A percentile compares a stretch with the other conserved stretches of the same genome.
phyloP scores from a whole-genome alignment of 208 protist genomes.

The Zelonia costaricensis region DNA sequence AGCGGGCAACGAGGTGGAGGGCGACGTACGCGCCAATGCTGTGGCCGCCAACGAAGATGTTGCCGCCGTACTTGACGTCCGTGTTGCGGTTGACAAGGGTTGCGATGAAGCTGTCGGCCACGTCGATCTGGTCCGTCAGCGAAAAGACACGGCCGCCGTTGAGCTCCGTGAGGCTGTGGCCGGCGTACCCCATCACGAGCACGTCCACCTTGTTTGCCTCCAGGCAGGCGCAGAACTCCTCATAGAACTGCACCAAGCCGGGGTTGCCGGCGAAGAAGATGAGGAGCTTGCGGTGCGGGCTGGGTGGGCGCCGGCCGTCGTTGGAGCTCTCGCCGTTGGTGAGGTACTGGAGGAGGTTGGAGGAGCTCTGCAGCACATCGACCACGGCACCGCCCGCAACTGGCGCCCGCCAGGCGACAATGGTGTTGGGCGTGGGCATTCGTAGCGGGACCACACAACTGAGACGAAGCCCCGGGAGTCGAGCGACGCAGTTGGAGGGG shows the following conservation, averaged over 20 bases:
- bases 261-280: constrained; percentile 80
- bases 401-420: constrained; percentile 42
- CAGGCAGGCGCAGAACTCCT: constrained; percentile 38
- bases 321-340: constrained; percentile 17
- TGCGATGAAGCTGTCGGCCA: constrained; percentile 48
- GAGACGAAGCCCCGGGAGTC: too few relatives aligned
- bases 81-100: constrained; percentile 21
- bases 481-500: too few relatives aligned
- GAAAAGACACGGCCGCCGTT: constrained; percentile 66
- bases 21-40: constrained; percentile 82
- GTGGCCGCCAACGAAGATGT: constrained; percentile 72
- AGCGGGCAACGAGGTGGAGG: constrained; percentile 55
- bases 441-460: neutral
- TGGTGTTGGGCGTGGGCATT: constrained; percentile 13
- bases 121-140: constrained; percentile 71
- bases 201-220: constrained; percentile 44
- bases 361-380: constrained; percentile 65
- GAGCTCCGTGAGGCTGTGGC: constrained; percentile 61
- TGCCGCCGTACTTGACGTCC: constrained; percentile 37
- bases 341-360: constrained; percentile 43
- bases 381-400: constrained; percentile 33
- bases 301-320: constrained; percentile 6
- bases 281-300: constrained; percentile 29
- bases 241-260: constrained; percentile 71
- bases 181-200: constrained; percentile 76